Percentiles rank a stretch among this genome's conserved stretches.
Conservation (phyloP, 192 early-diverging fungal species). For the Radiomyces spectabilis region DNA sequence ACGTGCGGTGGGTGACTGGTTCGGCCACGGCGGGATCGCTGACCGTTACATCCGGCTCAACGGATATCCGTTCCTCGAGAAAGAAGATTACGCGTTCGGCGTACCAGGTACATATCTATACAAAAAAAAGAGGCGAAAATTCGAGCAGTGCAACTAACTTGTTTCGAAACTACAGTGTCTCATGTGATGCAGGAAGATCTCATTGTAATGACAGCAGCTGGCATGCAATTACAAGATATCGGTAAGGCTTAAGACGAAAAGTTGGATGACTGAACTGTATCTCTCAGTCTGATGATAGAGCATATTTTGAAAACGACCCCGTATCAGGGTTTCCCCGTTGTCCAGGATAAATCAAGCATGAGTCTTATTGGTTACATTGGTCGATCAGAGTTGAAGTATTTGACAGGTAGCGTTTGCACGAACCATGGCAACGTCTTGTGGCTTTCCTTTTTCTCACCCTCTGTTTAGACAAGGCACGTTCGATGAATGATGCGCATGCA, state of each 20-base stretch:
- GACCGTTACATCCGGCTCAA: slow-evolving; percentile 75
- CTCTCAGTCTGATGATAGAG: slow-evolving; percentile 17
- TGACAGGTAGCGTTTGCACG: slow-evolving; percentile 46
- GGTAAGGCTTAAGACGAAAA: slow-evolving; percentile 15
- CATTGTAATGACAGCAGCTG: slow-evolving; percentile 47
- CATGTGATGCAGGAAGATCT: slow-evolving; percentile 56
- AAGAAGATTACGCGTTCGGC: slow-evolving; percentile 58
- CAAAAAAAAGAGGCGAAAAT: background rate
- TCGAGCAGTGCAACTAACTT: slow-evolving; percentile 8
- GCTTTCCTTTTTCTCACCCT: background rate
- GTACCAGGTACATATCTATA: slow-evolving; percentile 26
- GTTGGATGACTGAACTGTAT: background rate
- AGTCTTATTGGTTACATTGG: slow-evolving; percentile 65
- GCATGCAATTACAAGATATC: slow-evolving; percentile 40
- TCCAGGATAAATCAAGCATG: slow-evolving; percentile 52
- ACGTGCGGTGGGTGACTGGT: slow-evolving; percentile 64
- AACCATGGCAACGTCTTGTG: background rate
- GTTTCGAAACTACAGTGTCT: slow-evolving; percentile 17
- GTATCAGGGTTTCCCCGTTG: slow-evolving; percentile 69
- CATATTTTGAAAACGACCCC: slow-evolving; percentile 41
- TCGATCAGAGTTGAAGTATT: slow-evolving; percentile 50
- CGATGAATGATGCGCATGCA: slow-evolving; percentile 33
- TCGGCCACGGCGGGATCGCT: slow-evolving; percentile 67
- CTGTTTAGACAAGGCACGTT: slow-evolving; percentile 37
- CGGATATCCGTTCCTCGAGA: slow-evolving; percentile 72